Evolutionary conservation across 2,329 filamentous ascomycete species (phyloP).

Genomic region (Phaeophleospora eucalypticola): DNA sequence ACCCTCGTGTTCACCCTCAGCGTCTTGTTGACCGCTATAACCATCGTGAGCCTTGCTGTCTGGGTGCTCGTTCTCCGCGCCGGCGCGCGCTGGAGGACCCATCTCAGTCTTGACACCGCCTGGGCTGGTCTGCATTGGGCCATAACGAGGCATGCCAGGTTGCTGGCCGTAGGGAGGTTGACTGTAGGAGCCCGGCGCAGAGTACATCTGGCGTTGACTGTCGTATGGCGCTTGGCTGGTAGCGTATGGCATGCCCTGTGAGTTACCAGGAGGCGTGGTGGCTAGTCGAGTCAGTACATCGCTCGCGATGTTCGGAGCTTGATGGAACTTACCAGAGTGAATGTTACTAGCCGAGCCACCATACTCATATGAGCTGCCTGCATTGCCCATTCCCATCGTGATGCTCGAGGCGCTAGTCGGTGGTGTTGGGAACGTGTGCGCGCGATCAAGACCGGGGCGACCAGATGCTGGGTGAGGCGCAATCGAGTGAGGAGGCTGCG

Average conservation of each 20-base stretch:
- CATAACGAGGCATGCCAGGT: constrained; percentile 65
- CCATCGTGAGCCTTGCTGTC: constrained; percentile 61
- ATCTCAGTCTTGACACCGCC: constrained; percentile 74
- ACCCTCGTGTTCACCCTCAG: constrained; percentile 46
- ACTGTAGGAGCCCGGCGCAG: constrained; percentile 59
- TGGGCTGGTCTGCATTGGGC: constrained; percentile 50
- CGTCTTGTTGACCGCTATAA: constrained; percentile 46
- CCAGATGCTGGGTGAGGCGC: constrained; percentile 54
- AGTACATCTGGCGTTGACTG: constrained; percentile 73
- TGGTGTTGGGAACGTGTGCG: constrained; percentile 90
- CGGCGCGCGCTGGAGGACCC: constrained; percentile 69
- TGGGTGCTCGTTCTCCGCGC: constrained; percentile 60
- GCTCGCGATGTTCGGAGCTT: constrained; percentile 52
- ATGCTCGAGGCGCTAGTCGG: constrained; percentile 89
- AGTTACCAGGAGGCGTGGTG: constrained; percentile 70
- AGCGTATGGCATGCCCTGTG: constrained; percentile 74
- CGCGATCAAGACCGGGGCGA: constrained; percentile 74
- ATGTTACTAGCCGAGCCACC: constrained; percentile 44
- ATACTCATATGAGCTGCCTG: constrained; percentile 78
- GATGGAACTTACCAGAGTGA: constrained; percentile 63
- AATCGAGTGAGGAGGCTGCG: constrained; percentile 62
- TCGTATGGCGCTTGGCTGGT: constrained; percentile 66
- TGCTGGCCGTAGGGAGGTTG: constrained; percentile 52
- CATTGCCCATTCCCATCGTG: constrained; percentile 64
- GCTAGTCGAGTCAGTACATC: constrained; percentile 87